phyloP scores from a whole-genome alignment of 2,329 filamentous ascomycete genomes.

The Penicillium sp. region DNA sequence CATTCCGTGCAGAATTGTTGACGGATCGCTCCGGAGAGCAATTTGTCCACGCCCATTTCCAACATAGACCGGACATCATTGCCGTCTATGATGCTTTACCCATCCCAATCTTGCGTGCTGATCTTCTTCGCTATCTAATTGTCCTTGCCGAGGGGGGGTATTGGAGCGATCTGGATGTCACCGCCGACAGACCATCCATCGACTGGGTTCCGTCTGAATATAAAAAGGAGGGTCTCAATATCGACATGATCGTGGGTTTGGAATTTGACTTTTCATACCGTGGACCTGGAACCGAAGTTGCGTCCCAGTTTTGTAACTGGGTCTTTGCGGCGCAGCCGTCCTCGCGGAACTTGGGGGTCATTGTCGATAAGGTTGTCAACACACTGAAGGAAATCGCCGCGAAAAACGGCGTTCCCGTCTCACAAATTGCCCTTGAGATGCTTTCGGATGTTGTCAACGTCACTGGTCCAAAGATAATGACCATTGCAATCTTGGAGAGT shows the following conservation, averaged over 20 bases:
- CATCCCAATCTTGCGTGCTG: conserved; percentile 43
- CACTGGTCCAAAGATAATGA: conserved; percentile 31
- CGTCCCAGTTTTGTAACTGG: conserved; percentile 19
- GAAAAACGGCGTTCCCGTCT: conserved; percentile 13
- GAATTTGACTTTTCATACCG: conserved; percentile 35
- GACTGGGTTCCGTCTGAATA: conserved; percentile 41
- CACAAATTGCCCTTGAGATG: conserved; percentile 25
- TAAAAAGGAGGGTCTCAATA: conserved; percentile 22
- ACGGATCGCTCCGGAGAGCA: conserved; percentile 33
- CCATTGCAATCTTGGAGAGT: conserved; percentile 21
- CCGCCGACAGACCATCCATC: conserved; percentile 33
- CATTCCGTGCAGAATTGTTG: conserved; percentile 24
- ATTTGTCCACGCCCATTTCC: conserved; percentile 37
- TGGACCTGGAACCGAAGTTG: conserved; percentile 11
- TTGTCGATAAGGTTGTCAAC: not conserved
- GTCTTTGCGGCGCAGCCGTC: not conserved
- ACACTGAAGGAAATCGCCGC: conserved; percentile 19
- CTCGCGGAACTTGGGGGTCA: not conserved
- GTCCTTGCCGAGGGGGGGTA: conserved; percentile 43
- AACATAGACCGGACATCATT: conserved; percentile 39
- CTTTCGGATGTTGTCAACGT: conserved; percentile 29
- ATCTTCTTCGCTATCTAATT: conserved; percentile 47
- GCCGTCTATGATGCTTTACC: conserved; percentile 34
- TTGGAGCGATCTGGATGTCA: conserved; percentile 46
- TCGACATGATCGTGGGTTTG: conserved; percentile 41